These are phyloP conservation scores for Trichocomaceae sp. DNA, from an alignment of 2,329 filamentous ascomycete genomes.

Conservation along the genomic window DNA sequence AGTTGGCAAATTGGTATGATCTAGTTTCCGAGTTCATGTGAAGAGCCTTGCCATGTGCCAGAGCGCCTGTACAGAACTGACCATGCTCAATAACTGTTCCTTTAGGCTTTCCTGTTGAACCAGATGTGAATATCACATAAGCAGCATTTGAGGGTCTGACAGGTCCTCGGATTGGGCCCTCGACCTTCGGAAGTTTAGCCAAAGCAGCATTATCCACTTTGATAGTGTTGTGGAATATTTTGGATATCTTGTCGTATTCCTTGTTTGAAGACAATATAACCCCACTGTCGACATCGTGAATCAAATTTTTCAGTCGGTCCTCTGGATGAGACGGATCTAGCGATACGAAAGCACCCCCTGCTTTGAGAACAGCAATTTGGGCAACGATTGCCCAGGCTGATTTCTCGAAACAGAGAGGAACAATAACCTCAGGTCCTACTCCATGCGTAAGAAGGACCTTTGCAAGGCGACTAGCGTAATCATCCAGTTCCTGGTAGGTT, in stretches of 20 bases:
- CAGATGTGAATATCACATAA: constrained; percentile 56
- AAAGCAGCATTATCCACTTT: constrained; percentile 25
- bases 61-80: constrained; percentile 50
- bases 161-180: constrained; percentile 6
- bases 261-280: constrained; percentile 30
- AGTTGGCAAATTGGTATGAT: constrained; percentile 54
- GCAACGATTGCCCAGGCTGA: constrained; percentile 39
- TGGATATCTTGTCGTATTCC: constrained; percentile 24
- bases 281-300: constrained; percentile 29
- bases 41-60: constrained; percentile 47
- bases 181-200: constrained; percentile 18
- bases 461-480: constrained; percentile 31
- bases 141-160: constrained; percentile 35
- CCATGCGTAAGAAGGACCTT: constrained; percentile 32
- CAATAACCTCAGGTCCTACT: constrained; percentile 33
- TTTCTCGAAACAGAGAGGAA: constrained; percentile 39
- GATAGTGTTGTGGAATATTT: constrained; percentile 23
- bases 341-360: constrained; percentile 38
- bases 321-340: constrained; percentile 37
- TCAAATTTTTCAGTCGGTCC: constrained; percentile 28
- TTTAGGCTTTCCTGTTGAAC: constrained; percentile 52
- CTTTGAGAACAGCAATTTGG: constrained; percentile 36
- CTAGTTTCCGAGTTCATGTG: constrained; percentile 48
- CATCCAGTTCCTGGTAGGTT: constrained; percentile 33
- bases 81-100: constrained; percentile 58